A percentile compares a stretch with the other conserved stretches of the same genome.
phyloP scores from a whole-genome alignment of 208 protist genomes.

The Tetramitus jugosus region DNA sequence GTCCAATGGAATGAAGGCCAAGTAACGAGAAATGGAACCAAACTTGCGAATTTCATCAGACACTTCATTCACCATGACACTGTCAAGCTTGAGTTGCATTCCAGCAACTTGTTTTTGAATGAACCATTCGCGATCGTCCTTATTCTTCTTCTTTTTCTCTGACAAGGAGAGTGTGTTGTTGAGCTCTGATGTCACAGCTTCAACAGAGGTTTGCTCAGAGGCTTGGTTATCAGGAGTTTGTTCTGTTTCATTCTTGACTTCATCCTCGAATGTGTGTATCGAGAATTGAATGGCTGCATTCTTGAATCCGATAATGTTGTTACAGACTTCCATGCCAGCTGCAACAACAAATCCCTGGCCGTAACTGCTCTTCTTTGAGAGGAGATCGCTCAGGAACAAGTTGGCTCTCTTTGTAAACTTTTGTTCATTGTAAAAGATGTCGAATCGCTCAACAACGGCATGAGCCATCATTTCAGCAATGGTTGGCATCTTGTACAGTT shows the following conservation, averaged over 20 bases:
- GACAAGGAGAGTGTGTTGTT: background rate
- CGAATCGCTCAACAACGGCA: background rate
- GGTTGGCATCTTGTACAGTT: background rate
- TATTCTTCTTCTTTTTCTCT: background rate
- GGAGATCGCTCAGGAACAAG: too few relatives aligned
- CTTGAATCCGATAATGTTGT: too few relatives aligned
- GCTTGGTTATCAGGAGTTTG: too few relatives aligned
- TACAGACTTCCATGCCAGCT: conserved; percentile 1
- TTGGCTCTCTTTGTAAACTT: background rate
- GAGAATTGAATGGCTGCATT: too few relatives aligned
- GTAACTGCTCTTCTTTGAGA: background rate
- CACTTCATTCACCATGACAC: background rate
- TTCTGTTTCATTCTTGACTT: background rate
- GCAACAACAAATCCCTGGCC: background rate
- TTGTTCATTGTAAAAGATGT: background rate
- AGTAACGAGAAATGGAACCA: background rate
- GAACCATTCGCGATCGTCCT: background rate
- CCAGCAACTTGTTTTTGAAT: background rate
- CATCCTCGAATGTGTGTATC: background rate
- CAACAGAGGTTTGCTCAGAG: background rate
- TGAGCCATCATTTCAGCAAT: background rate
- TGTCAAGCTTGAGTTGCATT: conserved; percentile 3
- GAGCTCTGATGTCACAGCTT: too few relatives aligned
- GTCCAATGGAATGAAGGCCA: background rate
- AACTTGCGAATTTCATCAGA: background rate